Conservation (phyloP, 2,329 filamentous ascomycete genomes). For the Fulvia fulva region DNA sequence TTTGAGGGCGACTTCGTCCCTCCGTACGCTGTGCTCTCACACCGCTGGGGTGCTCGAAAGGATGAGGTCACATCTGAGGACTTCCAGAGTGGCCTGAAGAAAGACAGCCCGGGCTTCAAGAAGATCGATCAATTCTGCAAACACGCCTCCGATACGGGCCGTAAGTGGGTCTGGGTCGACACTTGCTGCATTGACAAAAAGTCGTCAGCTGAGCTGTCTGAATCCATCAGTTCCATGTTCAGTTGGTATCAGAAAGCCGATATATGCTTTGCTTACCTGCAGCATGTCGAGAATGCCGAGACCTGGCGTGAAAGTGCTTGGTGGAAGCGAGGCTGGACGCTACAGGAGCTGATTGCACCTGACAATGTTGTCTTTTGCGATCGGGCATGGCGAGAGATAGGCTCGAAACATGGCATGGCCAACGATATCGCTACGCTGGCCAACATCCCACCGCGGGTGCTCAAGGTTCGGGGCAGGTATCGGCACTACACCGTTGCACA, state of each 20-base stretch:
- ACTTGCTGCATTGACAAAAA: conserved; percentile 17
- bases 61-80: conserved; percentile 12
- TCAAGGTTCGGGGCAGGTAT: neutral
- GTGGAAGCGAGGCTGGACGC: neutral
- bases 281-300: conserved; percentile 11
- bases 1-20: neutral
- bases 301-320: neutral
- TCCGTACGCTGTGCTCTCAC: conserved; percentile 14
- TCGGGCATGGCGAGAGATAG: neutral
- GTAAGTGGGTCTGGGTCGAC: conserved; percentile 11
- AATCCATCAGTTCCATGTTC: conserved; percentile 23
- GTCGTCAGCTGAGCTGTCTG: conserved; percentile 12
- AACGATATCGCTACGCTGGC: neutral
- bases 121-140: conserved; percentile 11
- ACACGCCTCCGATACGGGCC: neutral
- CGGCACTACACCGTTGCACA: neutral
- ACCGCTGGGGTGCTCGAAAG: conserved; percentile 7
- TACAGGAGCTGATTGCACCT: neutral
- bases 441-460: neutral
- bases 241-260: conserved; percentile 16
- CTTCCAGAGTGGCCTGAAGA: neutral
- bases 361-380: neutral
- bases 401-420: neutral
- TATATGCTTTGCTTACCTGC: conserved; percentile 18
- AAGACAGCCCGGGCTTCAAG: conserved; percentile 4